phyloP scores from a whole-genome alignment of 352 stramenopile species.

The Globisporangium abappressorium region DNA sequence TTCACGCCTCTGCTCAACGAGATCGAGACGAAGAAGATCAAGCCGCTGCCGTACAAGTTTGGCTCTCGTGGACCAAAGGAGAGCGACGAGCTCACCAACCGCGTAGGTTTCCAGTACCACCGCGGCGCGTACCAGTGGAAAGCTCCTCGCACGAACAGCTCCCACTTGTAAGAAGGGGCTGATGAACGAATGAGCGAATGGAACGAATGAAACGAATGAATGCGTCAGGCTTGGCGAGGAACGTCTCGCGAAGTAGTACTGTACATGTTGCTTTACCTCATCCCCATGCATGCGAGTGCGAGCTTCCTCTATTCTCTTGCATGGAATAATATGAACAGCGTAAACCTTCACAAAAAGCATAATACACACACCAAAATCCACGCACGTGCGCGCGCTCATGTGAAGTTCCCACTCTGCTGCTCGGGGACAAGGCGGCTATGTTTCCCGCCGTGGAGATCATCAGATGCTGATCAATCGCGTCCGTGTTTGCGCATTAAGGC shows the following conservation, averaged over 20 bases:
- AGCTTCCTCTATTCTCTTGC: background rate
- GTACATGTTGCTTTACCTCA: background rate
- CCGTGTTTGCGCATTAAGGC: no score
- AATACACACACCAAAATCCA: background rate
- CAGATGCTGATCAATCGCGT: no score
- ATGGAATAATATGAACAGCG: constrained; percentile 1
- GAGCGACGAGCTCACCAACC: constrained; percentile 76
- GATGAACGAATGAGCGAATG: background rate
- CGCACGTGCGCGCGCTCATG: background rate
- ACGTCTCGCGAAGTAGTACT: background rate
- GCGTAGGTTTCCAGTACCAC: constrained; percentile 79
- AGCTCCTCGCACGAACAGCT: constrained; percentile 38
- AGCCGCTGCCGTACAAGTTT: constrained; percentile 91
- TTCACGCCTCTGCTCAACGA: constrained; percentile 97
- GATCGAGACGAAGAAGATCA: constrained; percentile 92
- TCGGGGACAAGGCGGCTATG: background rate
- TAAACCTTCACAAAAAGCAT: background rate
- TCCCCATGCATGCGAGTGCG: background rate
- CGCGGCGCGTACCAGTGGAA: constrained; percentile 74
- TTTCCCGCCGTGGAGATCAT: background rate
- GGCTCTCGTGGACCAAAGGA: constrained; percentile 92
- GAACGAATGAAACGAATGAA: no score
- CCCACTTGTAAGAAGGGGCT: constrained; percentile 36
- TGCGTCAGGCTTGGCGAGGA: background rate
- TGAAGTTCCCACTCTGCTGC: background rate